These are phyloP conservation scores for Aspergillus incahuasiensis DNA, from an alignment of 495 filamentous ascomycete species.

Conservation along the genomic window DNA sequence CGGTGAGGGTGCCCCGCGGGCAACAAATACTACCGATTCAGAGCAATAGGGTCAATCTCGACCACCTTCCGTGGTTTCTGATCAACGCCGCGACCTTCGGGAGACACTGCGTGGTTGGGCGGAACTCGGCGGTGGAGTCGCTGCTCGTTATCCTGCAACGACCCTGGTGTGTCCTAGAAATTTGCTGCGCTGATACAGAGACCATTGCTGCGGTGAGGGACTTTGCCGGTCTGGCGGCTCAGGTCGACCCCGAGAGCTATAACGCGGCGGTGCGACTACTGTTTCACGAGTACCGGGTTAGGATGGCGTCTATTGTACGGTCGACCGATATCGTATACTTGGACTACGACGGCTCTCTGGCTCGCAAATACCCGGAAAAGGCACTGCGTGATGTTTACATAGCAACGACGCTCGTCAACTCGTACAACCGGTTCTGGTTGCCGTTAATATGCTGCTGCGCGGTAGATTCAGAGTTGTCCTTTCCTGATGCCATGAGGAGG, in stretches of 20 bases:
- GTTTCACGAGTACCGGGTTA: constrained; percentile 5
- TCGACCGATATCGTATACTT: background rate
- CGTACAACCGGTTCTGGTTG: constrained; percentile 21
- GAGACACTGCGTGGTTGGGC: constrained; percentile 19
- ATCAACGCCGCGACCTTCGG: constrained; percentile 13
- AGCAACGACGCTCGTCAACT: constrained; percentile 2
- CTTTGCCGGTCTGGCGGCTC: constrained; percentile 6
- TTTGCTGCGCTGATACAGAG: constrained; percentile 14
- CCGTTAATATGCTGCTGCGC: constrained; percentile 16
- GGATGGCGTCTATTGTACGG: background rate
- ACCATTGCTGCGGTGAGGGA: constrained; percentile 7
- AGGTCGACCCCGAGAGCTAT: constrained; percentile 7
- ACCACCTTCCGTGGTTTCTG: constrained; percentile 18
- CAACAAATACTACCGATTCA: background rate
- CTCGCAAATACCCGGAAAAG: background rate
- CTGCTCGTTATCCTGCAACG: constrained; percentile 19
- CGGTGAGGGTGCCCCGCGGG: background rate
- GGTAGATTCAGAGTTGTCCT: constrained; percentile 15
- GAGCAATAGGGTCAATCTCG: background rate
- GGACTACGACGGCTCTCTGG: background rate
- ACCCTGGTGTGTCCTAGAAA: constrained; percentile 23
- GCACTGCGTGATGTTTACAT: constrained; percentile 4
- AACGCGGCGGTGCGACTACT: constrained; percentile 11
- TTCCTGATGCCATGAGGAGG: constrained; percentile 7
- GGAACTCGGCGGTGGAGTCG: constrained; percentile 4